phyloP scores from a whole-genome alignment of 2,329 filamentous ascomycete genomes.

The Venturia asperata region DNA sequence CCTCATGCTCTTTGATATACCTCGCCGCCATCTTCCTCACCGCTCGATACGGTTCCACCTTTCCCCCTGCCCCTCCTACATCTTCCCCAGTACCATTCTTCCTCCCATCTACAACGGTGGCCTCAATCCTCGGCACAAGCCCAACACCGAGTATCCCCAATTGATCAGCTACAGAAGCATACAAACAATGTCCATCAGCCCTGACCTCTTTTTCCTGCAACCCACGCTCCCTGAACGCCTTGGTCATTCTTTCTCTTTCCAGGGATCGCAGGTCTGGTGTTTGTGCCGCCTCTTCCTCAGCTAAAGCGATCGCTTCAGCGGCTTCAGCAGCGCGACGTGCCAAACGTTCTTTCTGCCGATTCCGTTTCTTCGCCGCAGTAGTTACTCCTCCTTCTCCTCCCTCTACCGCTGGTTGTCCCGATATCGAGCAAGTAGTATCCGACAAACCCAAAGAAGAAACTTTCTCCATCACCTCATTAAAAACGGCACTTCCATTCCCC shows the following conservation, averaged over 20 bases:
- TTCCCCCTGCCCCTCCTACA: background rate
- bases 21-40: slow-evolving; percentile 66
- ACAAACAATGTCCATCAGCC: slow-evolving; percentile 92
- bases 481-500: too few relatives aligned
- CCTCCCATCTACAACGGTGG: slow-evolving; percentile 22
- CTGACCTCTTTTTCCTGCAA: slow-evolving; percentile 72
- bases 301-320: slow-evolving; percentile 59
- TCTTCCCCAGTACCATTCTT: slow-evolving; percentile 20
- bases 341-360: slow-evolving; percentile 83
- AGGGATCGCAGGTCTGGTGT: slow-evolving; percentile 34
- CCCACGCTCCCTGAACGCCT: slow-evolving; percentile 54
- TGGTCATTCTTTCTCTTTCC: slow-evolving; percentile 54
- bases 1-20: slow-evolving; percentile 66
- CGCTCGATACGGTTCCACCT: slow-evolving; percentile 50
- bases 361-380: slow-evolving; percentile 56
- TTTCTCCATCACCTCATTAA: background rate
- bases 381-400: too few relatives aligned
- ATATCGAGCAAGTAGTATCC: background rate
- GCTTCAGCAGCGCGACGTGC: slow-evolving; percentile 83
- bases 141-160: slow-evolving; percentile 44
- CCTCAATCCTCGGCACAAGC: slow-evolving; percentile 31
- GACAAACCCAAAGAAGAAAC: background rate
- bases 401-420: too few relatives aligned
- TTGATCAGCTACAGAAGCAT: slow-evolving; percentile 85
- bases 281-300: slow-evolving; percentile 62